Conservation (phyloP, 2,329 filamentous ascomycete species). For the Aspergillus felis region DNA sequence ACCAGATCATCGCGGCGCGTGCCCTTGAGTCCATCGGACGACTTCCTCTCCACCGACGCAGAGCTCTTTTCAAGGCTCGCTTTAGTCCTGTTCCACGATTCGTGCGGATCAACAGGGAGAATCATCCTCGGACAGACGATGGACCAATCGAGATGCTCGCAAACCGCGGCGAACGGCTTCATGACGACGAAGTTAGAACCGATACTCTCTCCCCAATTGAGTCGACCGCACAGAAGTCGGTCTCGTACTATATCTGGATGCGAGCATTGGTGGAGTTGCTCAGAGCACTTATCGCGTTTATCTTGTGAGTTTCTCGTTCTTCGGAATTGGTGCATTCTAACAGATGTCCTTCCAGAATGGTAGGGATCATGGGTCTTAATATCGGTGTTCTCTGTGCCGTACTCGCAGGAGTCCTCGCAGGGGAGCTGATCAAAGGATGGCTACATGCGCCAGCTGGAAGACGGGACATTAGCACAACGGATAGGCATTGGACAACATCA, state of each 20-base stretch:
- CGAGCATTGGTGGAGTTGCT: constrained; percentile 7
- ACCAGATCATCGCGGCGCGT: neutral
- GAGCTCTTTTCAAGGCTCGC: constrained; percentile 1
- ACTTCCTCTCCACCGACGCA: neutral
- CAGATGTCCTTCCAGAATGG: constrained; percentile 3
- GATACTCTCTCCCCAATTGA: neutral
- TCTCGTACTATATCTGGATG: neutral
- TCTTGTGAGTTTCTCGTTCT: constrained; percentile 2
- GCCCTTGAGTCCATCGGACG: neutral
- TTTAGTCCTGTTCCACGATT: constrained; percentile 6
- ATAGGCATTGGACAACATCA: neutral
- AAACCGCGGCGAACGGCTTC: too few relatives aligned
- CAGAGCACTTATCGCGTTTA: constrained; percentile 7
- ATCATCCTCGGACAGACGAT: neutral
- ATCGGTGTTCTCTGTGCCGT: constrained; percentile 9
- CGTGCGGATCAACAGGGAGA: neutral
- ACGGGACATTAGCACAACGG: neutral
- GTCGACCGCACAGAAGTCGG: neutral
- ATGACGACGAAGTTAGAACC: too few relatives aligned
- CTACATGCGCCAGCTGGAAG: neutral
- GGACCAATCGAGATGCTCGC: neutral
- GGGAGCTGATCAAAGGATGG: constrained; percentile 3
- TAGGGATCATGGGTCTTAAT: constrained; percentile 15
- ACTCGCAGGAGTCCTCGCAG: constrained; percentile 6
- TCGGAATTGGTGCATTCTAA: neutral